A percentile compares a stretch with the other conserved stretches of the same genome.
phyloP scores from a whole-genome alignment of 148 eudicot species.

The Rhododendron ferrugineum region DNA sequence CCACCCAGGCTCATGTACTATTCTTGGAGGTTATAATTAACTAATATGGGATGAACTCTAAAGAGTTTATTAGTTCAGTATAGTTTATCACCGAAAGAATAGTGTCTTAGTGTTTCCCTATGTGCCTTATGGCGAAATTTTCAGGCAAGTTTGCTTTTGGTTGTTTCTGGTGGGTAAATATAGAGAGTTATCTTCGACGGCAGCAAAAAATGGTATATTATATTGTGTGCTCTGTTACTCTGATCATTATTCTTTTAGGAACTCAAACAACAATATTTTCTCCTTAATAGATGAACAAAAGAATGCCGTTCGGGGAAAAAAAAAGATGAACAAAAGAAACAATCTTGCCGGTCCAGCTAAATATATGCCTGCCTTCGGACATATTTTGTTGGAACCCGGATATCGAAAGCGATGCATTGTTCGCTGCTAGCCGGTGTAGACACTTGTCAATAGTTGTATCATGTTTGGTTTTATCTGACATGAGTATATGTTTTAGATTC shows the following conservation, averaged over 20 bases:
- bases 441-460: neutral
- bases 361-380: neutral
- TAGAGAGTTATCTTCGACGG: neutral
- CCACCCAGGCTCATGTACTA: no score
- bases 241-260: neutral
- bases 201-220: neutral
- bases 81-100: neutral
- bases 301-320: no score
- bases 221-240: neutral
- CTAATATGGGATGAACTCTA: no score
- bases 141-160: neutral
- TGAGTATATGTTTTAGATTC: neutral
- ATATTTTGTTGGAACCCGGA: neutral
- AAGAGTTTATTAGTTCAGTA: neutral
- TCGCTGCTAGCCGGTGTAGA: neutral
- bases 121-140: neutral
- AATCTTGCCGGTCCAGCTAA: neutral
- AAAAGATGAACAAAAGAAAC: neutral
- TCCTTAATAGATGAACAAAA: neutral
- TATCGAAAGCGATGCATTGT: neutral
- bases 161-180: neutral
- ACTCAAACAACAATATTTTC: neutral
- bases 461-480: neutral
- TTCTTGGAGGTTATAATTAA: no score
- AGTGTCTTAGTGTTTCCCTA: neutral